A percentile compares a stretch with the other conserved stretches of the same genome.
phyloP scores from a whole-genome alignment of 2,329 filamentous ascomycete species.

The Lasiodiplodia citricola region DNA sequence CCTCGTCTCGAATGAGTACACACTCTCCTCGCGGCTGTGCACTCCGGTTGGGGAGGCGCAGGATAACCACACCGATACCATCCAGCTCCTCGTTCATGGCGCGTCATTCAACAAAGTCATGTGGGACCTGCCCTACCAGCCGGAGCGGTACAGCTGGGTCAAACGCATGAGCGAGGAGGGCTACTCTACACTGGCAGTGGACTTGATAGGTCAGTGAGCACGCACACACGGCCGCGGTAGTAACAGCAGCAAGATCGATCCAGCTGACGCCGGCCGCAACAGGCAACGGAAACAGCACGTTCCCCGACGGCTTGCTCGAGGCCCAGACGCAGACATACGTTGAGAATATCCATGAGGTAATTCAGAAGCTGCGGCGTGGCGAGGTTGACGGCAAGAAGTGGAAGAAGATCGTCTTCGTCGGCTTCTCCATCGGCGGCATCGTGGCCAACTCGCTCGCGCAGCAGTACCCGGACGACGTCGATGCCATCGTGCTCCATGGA shows the following conservation, averaged over 20 bases:
- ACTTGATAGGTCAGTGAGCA: background rate
- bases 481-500: background rate
- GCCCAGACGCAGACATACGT: background rate
- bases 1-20: background rate
- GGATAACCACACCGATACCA: background rate
- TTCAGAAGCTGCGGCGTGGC: background rate
- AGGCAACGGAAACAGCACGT: background rate
- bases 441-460: background rate
- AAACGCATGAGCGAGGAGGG: background rate
- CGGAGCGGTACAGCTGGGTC: constrained; percentile 1
- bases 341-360: background rate
- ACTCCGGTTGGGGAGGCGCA: background rate
- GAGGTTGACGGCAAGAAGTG: background rate
- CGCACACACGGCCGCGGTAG: background rate
- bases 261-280: background rate
- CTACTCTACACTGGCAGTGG: background rate
- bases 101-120: background rate
- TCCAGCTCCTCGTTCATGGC: background rate
- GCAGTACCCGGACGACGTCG: background rate
- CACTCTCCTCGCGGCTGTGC: background rate
- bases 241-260: background rate
- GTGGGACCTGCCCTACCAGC: constrained; percentile 5
- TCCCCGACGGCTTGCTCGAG: background rate
- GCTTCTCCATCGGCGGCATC: constrained; percentile 3
- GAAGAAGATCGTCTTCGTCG: background rate